Evolutionary conservation across 495 filamentous ascomycete species (phyloP).

Genomic region (Daldinia grandis): DNA sequence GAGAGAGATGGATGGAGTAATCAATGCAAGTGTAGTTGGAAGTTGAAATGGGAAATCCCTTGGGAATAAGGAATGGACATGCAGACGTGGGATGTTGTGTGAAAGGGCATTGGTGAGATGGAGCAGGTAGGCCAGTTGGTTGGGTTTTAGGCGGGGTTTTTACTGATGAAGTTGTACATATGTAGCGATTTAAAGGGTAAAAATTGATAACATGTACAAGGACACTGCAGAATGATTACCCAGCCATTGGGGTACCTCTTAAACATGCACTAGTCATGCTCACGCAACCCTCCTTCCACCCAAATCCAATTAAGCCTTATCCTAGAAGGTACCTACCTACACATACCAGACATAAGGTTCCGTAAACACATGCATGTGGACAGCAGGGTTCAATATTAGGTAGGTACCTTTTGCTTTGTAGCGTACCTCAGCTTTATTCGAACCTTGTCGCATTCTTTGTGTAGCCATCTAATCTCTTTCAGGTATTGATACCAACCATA

Average conservation of each 20-base stretch:
- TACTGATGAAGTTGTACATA: background rate
- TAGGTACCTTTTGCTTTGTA: slow-evolving; percentile 11
- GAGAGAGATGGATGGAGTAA: slow-evolving; percentile 9
- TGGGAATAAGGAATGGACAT: slow-evolving; percentile 32
- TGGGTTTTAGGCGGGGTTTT: slow-evolving; percentile 38
- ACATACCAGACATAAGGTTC: background rate
- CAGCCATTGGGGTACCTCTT: slow-evolving; percentile 19
- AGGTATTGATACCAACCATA: slow-evolving; percentile 14
- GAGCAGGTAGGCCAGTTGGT: slow-evolving; percentile 25
- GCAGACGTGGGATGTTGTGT: slow-evolving; percentile 27
- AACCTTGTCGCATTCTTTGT: slow-evolving; percentile 20
- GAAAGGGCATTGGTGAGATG: slow-evolving; percentile 21
- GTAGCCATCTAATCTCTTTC: slow-evolving; percentile 32
- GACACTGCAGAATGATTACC: background rate
- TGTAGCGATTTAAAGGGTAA: background rate
- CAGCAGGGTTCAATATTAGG: background rate
- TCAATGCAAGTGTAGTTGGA: slow-evolving; percentile 27
- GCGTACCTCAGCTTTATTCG: slow-evolving; percentile 23
- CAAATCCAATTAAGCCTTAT: no score
- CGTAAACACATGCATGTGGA: background rate
- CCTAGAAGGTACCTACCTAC: slow-evolving; percentile 11
- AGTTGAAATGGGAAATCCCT: slow-evolving; percentile 27
- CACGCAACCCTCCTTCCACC: background rate
- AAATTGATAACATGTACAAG: slow-evolving; percentile 15
- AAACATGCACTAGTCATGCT: slow-evolving; percentile 16